Conservation (phyloP, 2,329 filamentous ascomycete genomes). For the Scedosporium minutisporum region DNA sequence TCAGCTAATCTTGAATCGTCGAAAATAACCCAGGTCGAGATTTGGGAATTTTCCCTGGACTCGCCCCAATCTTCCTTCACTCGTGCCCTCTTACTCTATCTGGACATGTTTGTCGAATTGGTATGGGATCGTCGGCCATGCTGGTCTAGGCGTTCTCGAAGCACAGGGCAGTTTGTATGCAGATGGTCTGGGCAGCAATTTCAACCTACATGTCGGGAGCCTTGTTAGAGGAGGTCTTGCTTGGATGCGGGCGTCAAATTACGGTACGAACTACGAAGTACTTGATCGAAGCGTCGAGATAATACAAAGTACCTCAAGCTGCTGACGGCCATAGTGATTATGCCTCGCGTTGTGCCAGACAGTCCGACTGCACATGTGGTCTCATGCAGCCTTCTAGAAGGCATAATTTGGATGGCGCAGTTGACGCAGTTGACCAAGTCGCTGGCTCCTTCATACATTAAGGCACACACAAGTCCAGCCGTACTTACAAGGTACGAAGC, state of each 20-base stretch:
- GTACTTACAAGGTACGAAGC: background rate
- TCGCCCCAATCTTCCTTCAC: background rate
- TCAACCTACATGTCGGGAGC: too few species aligned
- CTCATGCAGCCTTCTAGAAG: background rate
- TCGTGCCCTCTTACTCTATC: slow-evolving; percentile 6
- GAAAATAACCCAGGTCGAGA: background rate
- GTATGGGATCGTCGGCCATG: background rate
- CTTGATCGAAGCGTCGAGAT: too few species aligned
- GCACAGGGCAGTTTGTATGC: background rate
- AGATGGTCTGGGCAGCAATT: background rate
- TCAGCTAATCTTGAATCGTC: background rate
- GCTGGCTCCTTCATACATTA: background rate
- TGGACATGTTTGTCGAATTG: background rate
- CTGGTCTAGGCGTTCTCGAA: background rate
- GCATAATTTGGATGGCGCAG: background rate
- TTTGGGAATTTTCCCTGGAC: background rate
- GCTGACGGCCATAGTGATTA: background rate
- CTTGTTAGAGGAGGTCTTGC: too few species aligned
- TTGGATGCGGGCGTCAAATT: too few species aligned
- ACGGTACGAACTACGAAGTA: too few species aligned
- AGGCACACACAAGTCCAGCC: background rate
- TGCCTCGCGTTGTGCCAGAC: background rate
- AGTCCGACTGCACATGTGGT: background rate
- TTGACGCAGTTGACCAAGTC: background rate
- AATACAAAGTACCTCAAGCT: too few species aligned